Evolutionary conservation across 495 filamentous ascomycete genomes (phyloP), one percentile per base, ranked within the genome.

Genomic region (Clavariopsis aquatica): DNA sequence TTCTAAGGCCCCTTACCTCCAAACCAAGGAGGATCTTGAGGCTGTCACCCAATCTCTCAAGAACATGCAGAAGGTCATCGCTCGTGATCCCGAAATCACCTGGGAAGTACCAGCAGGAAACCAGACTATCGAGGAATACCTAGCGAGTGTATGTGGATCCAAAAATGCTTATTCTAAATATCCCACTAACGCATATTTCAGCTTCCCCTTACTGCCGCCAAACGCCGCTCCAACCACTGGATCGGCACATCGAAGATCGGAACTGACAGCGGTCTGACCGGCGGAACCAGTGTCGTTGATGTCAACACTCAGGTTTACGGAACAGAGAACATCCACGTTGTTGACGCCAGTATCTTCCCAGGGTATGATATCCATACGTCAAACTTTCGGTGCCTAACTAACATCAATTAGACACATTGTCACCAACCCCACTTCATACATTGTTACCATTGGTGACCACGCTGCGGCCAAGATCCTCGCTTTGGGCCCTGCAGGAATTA

Each of bases 241-340:
- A 81, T 88, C 64, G 82, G 81, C 28, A 82, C 79, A 31, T 76
- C 78, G 46, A 89, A 89, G 79, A 78, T 91, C 62, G 88, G 88
- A 46, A 74, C 75, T 26, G 85, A 90, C 71, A 85, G 88, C 68
- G 88, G 88, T 23, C 82, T 85, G 24, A 76, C 78, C 62, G 78
- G 78, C 24, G 87, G 87, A 52, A 82, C 83, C n/a, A 77, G 83
- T 12, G 88, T 91, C 27, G 87, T 91, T n/a, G 87, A 91, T 65
- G 75, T 79, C 41, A 82, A 89, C 78, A 81, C 86, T 56, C 82
- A 84, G 73, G 87, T 90, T 52, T 91, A 87, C 56, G 88, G 88
- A 57, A 89, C 82, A 9, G 83, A 87, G 68, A 90, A 89, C 76
- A 76, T 90, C 58, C 85, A 84, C 64, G 83, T 87, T 13, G 78